Percentiles rank a stretch among this genome's conserved stretches.
Evolutionary conservation across 1,284 basidiomycete genomes (phyloP).

Genomic region (Pisolithus thermaeus): DNA sequence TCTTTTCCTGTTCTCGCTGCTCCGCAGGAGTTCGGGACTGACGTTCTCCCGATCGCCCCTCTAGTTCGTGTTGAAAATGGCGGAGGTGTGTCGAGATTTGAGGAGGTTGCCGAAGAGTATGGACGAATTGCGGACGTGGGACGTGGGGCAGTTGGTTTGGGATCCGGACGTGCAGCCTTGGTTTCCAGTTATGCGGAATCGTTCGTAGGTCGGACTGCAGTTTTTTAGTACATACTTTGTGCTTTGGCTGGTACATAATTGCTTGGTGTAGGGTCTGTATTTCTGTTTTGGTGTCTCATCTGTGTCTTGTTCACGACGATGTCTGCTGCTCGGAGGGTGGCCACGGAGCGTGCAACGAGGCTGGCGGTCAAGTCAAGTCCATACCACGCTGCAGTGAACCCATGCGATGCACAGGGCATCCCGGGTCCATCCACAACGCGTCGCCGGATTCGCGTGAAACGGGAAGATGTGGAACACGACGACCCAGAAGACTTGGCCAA

Average conservation of each 20-base stretch:
- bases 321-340: constrained; percentile 15
- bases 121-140: constrained; percentile 23
- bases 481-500: not conserved
- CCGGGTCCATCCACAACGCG: constrained; percentile 11
- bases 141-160: constrained; percentile 34
- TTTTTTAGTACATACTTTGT: no score
- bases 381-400: constrained; percentile 39
- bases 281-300: not conserved
- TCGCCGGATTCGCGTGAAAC: constrained; percentile 31
- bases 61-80: constrained; percentile 26
- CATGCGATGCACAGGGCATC: constrained; percentile 23
- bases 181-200: constrained; percentile 28
- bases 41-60: not conserved
- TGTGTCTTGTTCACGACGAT: constrained; percentile 4
- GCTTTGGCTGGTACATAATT: no score
- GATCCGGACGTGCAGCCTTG: constrained; percentile 39
- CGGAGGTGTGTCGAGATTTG: constrained; percentile 25
- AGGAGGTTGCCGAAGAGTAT: constrained; percentile 26
- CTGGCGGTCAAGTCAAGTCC: constrained; percentile 37
- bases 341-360: constrained; percentile 16
- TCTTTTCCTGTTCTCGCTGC: not conserved
- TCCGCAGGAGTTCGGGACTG: not conserved
- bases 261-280: not conserved
- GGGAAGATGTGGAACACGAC: constrained; percentile 16
- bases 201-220: no score